These are phyloP conservation scores for Pythium myriotylum DNA, from an alignment of 352 stramenopile genomes.

Conservation along the genomic window DNA sequence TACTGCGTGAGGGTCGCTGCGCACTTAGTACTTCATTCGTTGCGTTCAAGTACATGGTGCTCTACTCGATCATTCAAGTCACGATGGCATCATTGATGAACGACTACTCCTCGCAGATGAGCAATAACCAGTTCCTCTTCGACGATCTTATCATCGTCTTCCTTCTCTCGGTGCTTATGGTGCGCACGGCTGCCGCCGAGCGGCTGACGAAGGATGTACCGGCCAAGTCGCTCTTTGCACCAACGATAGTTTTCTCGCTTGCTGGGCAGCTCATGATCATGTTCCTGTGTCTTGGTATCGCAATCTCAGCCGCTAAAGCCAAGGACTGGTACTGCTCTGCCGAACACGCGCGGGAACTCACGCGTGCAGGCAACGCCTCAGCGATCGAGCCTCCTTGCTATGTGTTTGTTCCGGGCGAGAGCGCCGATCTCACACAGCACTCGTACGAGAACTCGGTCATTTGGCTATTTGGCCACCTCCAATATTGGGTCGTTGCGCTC, in stretches of 20 bases:
- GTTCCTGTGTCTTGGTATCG: conserved; percentile 57
- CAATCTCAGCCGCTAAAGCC: conserved; percentile 49
- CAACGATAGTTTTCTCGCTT: conserved; percentile 62
- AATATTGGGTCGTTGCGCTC: conserved; percentile 76
- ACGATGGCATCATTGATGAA: conserved; percentile 71
- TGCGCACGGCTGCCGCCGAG: conserved; percentile 49
- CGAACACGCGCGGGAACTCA: conserved; percentile 44
- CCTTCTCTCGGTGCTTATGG: conserved; percentile 72
- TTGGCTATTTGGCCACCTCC: conserved; percentile 78
- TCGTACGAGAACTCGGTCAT: conserved; percentile 81
- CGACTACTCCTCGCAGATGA: conserved; percentile 65
- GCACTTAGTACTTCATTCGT: conserved; percentile 89
- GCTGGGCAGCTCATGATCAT: conserved; percentile 57
- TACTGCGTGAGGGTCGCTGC: conserved; percentile 89
- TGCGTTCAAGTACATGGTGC: conserved; percentile 92
- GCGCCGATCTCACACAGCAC: conserved; percentile 57
- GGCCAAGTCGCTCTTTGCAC: conserved; percentile 62
- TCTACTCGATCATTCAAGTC: conserved; percentile 91
- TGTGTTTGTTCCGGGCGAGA: conserved; percentile 51
- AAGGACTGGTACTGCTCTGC: conserved; percentile 72
- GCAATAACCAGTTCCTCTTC: conserved; percentile 80
- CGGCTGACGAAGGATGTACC: conserved; percentile 48
- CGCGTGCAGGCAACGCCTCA: conserved; percentile 34
- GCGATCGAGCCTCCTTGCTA: conserved; percentile 65
- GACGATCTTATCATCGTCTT: conserved; percentile 77